Percentiles rank a stretch among this genome's conserved stretches.
These are phyloP conservation scores for Solanum hybrid DNA, from an alignment of 305 asterid species.

Conservation along the genomic window DNA sequence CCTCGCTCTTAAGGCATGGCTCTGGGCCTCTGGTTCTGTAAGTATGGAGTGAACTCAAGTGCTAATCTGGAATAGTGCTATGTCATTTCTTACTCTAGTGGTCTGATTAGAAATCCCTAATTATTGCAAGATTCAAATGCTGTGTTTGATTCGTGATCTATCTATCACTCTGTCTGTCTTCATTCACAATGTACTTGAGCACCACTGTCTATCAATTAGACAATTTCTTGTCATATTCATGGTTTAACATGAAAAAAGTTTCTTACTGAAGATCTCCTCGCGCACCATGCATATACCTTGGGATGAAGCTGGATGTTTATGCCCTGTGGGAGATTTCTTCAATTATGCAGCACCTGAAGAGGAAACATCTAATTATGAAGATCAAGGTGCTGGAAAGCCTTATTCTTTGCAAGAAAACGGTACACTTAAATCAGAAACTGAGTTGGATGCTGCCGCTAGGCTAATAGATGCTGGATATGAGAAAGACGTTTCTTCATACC, in stretches of 20 bases:
- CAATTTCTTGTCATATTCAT: neutral
- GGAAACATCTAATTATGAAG: constrained; percentile 19
- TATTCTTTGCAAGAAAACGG: constrained; percentile 6
- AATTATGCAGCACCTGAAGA: constrained; percentile 78
- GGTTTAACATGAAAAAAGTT: neutral
- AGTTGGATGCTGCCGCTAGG: constrained; percentile 23
- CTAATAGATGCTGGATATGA: constrained; percentile 69
- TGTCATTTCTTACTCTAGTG: neutral
- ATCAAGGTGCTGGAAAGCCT: constrained; percentile 8
- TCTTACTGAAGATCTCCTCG: constrained; percentile 57
- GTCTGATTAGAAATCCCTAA: neutral
- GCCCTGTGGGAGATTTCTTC: constrained; percentile 88
- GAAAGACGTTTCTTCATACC: constrained; percentile 47
- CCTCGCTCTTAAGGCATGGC: constrained; percentile 56
- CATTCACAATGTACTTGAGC: neutral
- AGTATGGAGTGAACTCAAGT: constrained; percentile 12
- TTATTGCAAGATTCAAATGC: neutral
- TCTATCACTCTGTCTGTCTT: neutral
- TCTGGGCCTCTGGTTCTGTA: constrained; percentile 90
- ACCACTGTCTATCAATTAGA: neutral
- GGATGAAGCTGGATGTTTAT: constrained; percentile 81
- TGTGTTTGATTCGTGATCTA: neutral
- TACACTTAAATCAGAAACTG: constrained; percentile 3
- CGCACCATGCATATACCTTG: constrained; percentile 86
- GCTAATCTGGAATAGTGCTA: neutral